Base-by-base conservation (phyloP, 129 eudicot genomes). In the Glebionis coronaria region DNA sequence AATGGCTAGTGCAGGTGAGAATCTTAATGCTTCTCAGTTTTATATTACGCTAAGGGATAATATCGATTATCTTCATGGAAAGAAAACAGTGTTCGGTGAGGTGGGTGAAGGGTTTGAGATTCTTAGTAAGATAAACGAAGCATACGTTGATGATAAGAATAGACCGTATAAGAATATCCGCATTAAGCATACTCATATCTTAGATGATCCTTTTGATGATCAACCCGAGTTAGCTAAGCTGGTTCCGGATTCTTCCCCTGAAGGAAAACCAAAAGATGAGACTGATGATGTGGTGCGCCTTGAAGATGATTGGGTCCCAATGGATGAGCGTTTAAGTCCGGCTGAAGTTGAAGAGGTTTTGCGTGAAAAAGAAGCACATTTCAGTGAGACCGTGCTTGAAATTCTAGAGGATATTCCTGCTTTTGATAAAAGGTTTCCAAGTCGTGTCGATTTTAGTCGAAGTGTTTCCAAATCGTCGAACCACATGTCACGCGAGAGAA, bases 301-400 rank as follows among this genome's bases (percentile, higher is more conserved):
- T 61, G 99, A 94, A 78, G 99, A 94, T 65, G 99, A 94, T 69
- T 94, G 99, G 99, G 89, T 89, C 40, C 99, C 99, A 38, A 79
- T 94, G 95, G 97, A 89, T 69, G 97, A 89, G 61, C 81, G 83
- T 61, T 71, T 94, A 61, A 84, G 72, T 61, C 71, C 82, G 19
- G 76, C 68, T 70, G 90, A 94, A 79, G 84, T 89, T 47, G 93
- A 89, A 78, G 95, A 89, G 78, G 90, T 83, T 45, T 50, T 94
- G 72, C 95, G 99, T 25, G 80, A 74, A 29, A 90, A 94, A 79
- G 95, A 81, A 75, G 99, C 99, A 60, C 95, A 83, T 81, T 87
- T 97, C 31, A 82, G 99, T 67, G 99, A 95, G 66, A 95, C 90
- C 57, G 95, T 90, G 67, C 95, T 94, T 77, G 99, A 94, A 76